Evolutionary conservation across 192 early-diverging fungal species (phyloP), one percentile per base, ranked within the genome.

Genomic region (Piromyces sp.): DNA sequence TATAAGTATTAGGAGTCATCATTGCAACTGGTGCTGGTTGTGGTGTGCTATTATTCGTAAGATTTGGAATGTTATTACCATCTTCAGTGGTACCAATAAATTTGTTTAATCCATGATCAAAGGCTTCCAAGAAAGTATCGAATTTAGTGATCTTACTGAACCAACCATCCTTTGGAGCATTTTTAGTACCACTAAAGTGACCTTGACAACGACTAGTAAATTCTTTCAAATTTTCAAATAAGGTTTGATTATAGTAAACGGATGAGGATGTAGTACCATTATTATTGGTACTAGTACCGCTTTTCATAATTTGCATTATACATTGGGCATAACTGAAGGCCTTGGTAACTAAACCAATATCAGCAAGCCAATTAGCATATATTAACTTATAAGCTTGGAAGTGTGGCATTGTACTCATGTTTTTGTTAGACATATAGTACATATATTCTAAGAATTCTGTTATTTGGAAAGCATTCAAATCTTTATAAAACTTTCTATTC

Each of bases 321-420:
- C 93, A 86, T n/a, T 95, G 93, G 79, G 92, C 91, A 83, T 99
- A 98, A 26, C 86, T 86, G 11, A 87, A 85, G 4, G 97, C 94
- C 79, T 92, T 88, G 36, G 89, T 89, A 5, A 90, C 83, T 83
- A 91, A 89, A 5, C 97, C 95, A 80, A 91, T 87, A 78, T 97
- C 96, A 14, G 90, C 89, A 14, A 99, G 88, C 85, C 92, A 91
- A 88, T 90, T 92, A 26, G 95, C 94, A 83, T 94, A 90, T 31
- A 86, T 80, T 12, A 99, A 86, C 84, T 98, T 98, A 91, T 96
- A 96, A 0, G 91, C 91, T 83, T 97, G 96, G 79, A 99, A 85
- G 82, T 94, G 94, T n/a, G 95, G 94, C 28, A 99, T 80, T n/a
- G 85, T 84, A 26, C 90, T 88, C 29, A 90, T 84, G n/a, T 85